Conservation (phyloP, 495 filamentous ascomycete species). For the Bacidia rubella region DNA sequence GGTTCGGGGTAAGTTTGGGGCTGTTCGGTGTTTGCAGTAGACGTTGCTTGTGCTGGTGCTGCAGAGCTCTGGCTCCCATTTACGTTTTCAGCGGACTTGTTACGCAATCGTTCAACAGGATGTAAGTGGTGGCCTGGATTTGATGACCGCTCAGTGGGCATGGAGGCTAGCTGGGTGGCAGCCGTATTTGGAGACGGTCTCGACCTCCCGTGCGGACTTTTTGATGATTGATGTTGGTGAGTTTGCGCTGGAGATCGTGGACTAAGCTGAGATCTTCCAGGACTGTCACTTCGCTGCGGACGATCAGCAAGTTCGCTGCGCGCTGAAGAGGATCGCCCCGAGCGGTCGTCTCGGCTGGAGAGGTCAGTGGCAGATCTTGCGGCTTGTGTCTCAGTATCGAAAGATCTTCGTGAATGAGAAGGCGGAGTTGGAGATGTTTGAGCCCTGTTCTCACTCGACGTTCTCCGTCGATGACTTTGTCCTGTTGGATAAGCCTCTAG, state of each 20-base stretch:
- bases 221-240: neutral
- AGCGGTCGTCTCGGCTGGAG: constrained; percentile 28
- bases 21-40: neutral
- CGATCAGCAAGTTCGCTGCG: neutral
- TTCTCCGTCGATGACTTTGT: constrained; percentile 31
- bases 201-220: neutral
- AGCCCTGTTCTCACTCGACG: constrained; percentile 34
- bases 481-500: constrained; percentile 33
- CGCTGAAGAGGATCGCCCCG: constrained; percentile 6
- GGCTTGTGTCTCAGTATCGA: constrained; percentile 29
- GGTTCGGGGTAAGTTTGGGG: constrained; percentile 49
- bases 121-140: neutral
- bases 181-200: neutral
- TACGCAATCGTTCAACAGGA: neutral
- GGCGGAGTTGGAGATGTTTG: constrained; percentile 19
- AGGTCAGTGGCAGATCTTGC: constrained; percentile 49
- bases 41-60: neutral
- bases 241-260: neutral
- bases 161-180: neutral
- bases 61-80: neutral
- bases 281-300: neutral
- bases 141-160: neutral
- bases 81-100: neutral
- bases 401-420: constrained; percentile 17
- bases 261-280: neutral